These are phyloP conservation scores for Kokia cookei DNA, from an alignment of 441 rosid genomes.

Conservation along the genomic window DNA sequence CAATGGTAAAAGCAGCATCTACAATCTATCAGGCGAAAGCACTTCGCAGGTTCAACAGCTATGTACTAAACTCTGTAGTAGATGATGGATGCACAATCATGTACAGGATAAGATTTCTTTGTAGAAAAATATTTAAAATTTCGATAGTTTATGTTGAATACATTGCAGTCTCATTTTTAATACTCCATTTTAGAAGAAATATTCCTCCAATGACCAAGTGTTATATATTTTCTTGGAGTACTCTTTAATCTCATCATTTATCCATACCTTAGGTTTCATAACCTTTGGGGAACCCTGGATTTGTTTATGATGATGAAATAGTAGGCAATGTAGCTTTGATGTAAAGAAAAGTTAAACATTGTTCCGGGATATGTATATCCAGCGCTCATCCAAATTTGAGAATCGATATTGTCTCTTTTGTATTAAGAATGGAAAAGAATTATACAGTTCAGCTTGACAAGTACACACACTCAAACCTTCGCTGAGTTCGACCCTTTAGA, in stretches of 20 bases:
- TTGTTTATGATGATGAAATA: neutral
- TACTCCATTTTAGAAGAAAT: neutral
- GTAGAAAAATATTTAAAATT: neutral
- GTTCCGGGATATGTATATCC: neutral
- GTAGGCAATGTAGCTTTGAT: neutral
- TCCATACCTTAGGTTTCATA: neutral
- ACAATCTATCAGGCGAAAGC: constrained; percentile 18
- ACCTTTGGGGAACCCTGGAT: neutral
- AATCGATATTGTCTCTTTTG: too few species aligned
- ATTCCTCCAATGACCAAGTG: neutral
- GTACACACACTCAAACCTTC: too few species aligned
- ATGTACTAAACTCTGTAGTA: constrained; percentile 58
- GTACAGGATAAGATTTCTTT: neutral
- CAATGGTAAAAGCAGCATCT: constrained; percentile 38
- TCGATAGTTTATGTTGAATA: neutral
- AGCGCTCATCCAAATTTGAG: neutral
- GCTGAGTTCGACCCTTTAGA: too few species aligned
- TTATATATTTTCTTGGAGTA: neutral
- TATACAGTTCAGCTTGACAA: too few species aligned
- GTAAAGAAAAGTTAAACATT: too few species aligned
- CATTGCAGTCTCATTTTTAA: neutral
- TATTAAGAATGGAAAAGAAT: too few species aligned
- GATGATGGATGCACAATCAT: constrained; percentile 26
- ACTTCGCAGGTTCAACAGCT: constrained; percentile 31
- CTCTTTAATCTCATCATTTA: neutral